A percentile compares a stretch with the other conserved stretches of the same genome.
These are phyloP conservation scores for Trichoderma brevicompactum DNA, from an alignment of 2,329 filamentous ascomycete genomes.

Conservation along the genomic window DNA sequence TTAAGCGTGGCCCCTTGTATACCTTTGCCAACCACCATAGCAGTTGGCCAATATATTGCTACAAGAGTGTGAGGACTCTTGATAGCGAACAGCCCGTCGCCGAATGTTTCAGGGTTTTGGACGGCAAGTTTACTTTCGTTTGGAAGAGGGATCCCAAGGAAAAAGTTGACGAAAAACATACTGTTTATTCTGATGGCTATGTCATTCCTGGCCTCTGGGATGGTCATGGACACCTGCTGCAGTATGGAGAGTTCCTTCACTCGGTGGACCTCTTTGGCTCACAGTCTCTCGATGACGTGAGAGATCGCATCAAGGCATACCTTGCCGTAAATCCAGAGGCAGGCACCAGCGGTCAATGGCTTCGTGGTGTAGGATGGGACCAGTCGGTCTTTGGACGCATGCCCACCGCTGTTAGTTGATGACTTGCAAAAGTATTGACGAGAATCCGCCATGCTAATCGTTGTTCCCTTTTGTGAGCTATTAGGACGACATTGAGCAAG, in stretches of 20 bases:
- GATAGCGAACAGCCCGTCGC: slow-evolving; percentile 44
- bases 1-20: slow-evolving; percentile 29
- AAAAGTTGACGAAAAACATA: slow-evolving; percentile 18
- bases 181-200: slow-evolving; percentile 46
- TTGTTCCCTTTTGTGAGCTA: neutral
- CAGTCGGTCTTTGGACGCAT: slow-evolving; percentile 67
- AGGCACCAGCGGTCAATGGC: slow-evolving; percentile 62
- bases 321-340: slow-evolving; percentile 53
- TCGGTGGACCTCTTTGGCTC: slow-evolving; percentile 68
- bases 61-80: slow-evolving; percentile 46
- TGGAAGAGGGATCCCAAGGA: slow-evolving; percentile 44
- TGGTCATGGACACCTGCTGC: slow-evolving; percentile 68
- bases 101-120: slow-evolving; percentile 60
- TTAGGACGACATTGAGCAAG: slow-evolving; percentile 59
- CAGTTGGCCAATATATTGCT: slow-evolving; percentile 44
- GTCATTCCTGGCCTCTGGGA: slow-evolving; percentile 73
- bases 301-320: slow-evolving; percentile 56
- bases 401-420: slow-evolving; percentile 63
- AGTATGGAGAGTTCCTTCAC: slow-evolving; percentile 69
- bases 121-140: slow-evolving; percentile 57
- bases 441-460: neutral
- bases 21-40: neutral
- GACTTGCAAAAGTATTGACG: too few species aligned
- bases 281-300: slow-evolving; percentile 58
- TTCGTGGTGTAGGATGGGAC: slow-evolving; percentile 72